Percentiles rank a stretch among this genome's conserved stretches.
Evolutionary conservation across 805 yeast species (phyloP).

Genomic region (Pichia pseudocactophila): DNA sequence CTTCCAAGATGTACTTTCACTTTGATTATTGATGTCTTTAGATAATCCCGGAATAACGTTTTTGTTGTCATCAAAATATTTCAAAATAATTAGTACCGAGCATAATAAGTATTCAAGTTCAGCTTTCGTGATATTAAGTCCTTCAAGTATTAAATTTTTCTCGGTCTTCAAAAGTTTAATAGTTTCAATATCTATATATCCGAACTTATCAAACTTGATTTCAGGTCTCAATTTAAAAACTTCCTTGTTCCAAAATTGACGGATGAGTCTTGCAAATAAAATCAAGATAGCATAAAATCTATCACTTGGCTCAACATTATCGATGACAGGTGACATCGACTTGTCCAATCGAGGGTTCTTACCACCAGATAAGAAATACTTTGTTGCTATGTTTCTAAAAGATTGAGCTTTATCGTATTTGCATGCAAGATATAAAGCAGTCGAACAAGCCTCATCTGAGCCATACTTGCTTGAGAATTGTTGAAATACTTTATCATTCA

Average conservation of each 20-base stretch:
- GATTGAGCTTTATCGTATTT: constrained; percentile 53
- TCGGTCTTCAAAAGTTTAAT: constrained; percentile 33
- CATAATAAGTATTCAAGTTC: constrained; percentile 65
- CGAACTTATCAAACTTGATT: constrained; percentile 27
- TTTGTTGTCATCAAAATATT: constrained; percentile 60
- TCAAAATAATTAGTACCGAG: constrained; percentile 58
- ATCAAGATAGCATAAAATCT: constrained; percentile 83
- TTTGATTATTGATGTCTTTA: constrained; percentile 42
- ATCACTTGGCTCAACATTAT: constrained; percentile 82
- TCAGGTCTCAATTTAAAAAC: constrained; percentile 42
- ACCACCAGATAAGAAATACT: constrained; percentile 46
- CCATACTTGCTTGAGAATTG: constrained; percentile 76
- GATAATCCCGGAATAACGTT: constrained; percentile 51
- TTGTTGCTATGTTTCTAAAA: constrained; percentile 38
- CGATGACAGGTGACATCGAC: constrained; percentile 37
- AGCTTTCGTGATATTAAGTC: constrained; percentile 36
- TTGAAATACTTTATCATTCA: constrained; percentile 57
- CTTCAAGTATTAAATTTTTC: constrained; percentile 31
- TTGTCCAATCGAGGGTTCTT: constrained; percentile 37
- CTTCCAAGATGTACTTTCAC: constrained; percentile 35
- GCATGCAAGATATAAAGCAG: constrained; percentile 78
- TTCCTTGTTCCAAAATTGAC: constrained; percentile 69
- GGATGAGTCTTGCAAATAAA: constrained; percentile 66
- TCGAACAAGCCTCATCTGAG: constrained; percentile 80
- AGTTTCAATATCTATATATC: constrained; percentile 30